Conservation (phyloP, 1,284 basidiomycete genomes). For the Pulveroboletus sp. region DNA sequence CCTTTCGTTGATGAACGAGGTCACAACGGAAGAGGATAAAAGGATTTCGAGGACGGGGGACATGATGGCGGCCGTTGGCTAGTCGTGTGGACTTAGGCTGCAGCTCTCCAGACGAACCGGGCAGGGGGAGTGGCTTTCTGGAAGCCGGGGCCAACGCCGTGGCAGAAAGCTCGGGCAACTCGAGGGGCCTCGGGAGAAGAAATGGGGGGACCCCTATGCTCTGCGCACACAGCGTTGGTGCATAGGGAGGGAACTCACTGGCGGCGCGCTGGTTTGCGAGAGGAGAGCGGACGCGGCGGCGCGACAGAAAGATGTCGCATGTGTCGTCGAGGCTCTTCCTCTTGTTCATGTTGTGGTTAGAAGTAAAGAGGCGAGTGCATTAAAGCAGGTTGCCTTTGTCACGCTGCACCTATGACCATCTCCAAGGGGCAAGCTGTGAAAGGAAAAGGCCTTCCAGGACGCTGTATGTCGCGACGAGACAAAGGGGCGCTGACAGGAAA, state of each 20-base stretch:
- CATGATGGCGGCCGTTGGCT: conserved; percentile 44
- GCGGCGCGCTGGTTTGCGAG: conserved; percentile 5
- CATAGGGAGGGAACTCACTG: conserved; percentile 13
- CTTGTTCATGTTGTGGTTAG: conserved; percentile 28
- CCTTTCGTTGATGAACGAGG: conserved; percentile 50
- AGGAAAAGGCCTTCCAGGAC: conserved; percentile 5
- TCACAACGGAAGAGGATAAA: conserved; percentile 85
- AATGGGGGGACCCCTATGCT: conserved; percentile 11
- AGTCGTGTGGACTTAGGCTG: conserved; percentile 21
- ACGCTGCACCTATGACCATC: conserved; percentile 3
- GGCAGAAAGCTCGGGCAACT: conserved; percentile 1
- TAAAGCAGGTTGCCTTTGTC: conserved; percentile 27
- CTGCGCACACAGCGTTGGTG: conserved; percentile 11
- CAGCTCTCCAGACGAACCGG: conserved; percentile 27
- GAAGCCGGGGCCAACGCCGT: background rate
- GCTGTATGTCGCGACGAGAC: conserved; percentile 10
- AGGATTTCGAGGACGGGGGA: conserved; percentile 82
- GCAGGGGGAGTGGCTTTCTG: conserved; percentile 25
- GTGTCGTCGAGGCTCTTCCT: conserved; percentile 35
- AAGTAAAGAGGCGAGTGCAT: conserved; percentile 12
- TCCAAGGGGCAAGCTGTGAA: conserved; percentile 16
- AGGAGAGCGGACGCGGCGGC: conserved; percentile 16
- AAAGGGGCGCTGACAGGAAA: conserved; percentile 22
- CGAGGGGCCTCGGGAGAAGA: conserved; percentile 10
- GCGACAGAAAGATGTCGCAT: conserved; percentile 33